Conservation (phyloP, 1,284 basidiomycete species). For the Volvariella surrecta region DNA sequence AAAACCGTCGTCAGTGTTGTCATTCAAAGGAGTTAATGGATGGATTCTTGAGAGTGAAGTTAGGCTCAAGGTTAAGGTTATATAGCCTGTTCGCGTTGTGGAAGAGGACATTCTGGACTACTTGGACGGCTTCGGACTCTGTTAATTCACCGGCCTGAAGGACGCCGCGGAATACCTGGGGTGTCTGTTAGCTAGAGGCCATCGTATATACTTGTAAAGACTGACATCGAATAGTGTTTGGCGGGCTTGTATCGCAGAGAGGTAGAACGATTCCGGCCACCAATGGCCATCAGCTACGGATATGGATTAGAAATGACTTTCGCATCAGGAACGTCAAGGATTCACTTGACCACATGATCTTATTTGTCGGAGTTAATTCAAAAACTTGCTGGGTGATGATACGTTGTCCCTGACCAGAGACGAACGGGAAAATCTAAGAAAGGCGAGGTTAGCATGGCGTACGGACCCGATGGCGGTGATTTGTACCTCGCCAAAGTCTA, state of each 20-base stretch:
- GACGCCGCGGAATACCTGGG: slow-evolving; percentile 41
- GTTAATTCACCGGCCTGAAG: slow-evolving; percentile 36
- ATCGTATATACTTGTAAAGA: background rate
- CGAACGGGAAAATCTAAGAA: slow-evolving; percentile 49
- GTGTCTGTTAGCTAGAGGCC: slow-evolving; percentile 1
- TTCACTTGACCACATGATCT: slow-evolving; percentile 73
- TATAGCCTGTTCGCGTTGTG: slow-evolving; percentile 1
- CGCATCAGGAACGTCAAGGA: slow-evolving; percentile 7
- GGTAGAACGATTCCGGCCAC: slow-evolving; percentile 71
- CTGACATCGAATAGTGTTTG: slow-evolving; percentile 49
- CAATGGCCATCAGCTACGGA: slow-evolving; percentile 64
- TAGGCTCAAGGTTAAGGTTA: background rate
- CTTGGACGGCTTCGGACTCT: slow-evolving; percentile 36
- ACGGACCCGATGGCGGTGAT: background rate
- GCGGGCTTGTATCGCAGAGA: slow-evolving; percentile 56
- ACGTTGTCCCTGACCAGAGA: slow-evolving; percentile 56
- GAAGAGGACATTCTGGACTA: slow-evolving; percentile 47
- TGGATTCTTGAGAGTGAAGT: too few relatives aligned
- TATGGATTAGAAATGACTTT: slow-evolving; percentile 1
- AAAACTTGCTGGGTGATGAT: slow-evolving; percentile 50
- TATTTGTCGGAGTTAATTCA: slow-evolving; percentile 66
- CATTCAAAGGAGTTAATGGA: too few relatives aligned
- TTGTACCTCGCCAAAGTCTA: slow-evolving; percentile 65
- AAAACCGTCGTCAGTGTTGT: too few relatives aligned
- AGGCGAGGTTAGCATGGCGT: background rate